A percentile compares a stretch with the other conserved stretches of the same genome.
Evolutionary conservation across 805 yeast species (phyloP).

Genomic region (Allodekkera sacchari): DNA sequence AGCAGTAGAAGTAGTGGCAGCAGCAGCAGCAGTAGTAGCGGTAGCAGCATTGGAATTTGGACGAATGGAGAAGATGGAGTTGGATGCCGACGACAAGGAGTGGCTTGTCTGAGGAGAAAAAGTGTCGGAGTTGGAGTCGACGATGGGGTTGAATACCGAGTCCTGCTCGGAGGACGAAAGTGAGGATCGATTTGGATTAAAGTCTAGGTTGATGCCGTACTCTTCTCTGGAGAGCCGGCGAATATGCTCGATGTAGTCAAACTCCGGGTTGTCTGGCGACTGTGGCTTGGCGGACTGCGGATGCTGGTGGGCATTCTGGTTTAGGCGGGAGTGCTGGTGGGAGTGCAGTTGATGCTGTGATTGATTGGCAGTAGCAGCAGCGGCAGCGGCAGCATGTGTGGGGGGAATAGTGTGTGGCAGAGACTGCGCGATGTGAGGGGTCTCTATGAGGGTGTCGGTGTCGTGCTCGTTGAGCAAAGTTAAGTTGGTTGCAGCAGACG

Average conservation of each 20-base stretch:
- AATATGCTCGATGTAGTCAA: slow-evolving; percentile 30
- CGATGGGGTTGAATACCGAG: too few species aligned
- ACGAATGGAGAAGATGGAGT: slow-evolving; percentile 16
- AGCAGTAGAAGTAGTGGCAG: not conserved
- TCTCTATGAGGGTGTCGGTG: slow-evolving; percentile 8
- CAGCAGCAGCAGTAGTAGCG: too few species aligned
- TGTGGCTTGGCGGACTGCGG: slow-evolving; percentile 10
- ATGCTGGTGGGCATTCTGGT: too few species aligned
- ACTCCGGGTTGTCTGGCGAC: slow-evolving; percentile 23
- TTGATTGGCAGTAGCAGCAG: too few species aligned
- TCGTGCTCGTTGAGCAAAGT: slow-evolving; percentile 13
- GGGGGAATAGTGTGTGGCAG: too few species aligned
- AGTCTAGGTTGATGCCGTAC: slow-evolving; percentile 21
- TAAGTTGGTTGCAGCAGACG: slow-evolving; percentile 9
- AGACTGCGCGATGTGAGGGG: too few species aligned
- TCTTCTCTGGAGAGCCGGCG: slow-evolving; percentile 28
- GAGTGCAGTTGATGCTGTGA: too few species aligned
- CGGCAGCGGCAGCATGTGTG: not conserved
- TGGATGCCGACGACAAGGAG: slow-evolving; percentile 18
- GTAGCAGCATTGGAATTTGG: too few species aligned
- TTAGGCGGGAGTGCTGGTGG: too few species aligned
- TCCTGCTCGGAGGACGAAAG: slow-evolving; percentile 17
- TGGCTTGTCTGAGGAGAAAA: slow-evolving; percentile 20
- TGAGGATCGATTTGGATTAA: slow-evolving; percentile 4
- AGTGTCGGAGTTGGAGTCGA: not conserved